Evolutionary conservation across 495 filamentous ascomycete species (phyloP).

Genomic region (Choiromyces venosus): DNA sequence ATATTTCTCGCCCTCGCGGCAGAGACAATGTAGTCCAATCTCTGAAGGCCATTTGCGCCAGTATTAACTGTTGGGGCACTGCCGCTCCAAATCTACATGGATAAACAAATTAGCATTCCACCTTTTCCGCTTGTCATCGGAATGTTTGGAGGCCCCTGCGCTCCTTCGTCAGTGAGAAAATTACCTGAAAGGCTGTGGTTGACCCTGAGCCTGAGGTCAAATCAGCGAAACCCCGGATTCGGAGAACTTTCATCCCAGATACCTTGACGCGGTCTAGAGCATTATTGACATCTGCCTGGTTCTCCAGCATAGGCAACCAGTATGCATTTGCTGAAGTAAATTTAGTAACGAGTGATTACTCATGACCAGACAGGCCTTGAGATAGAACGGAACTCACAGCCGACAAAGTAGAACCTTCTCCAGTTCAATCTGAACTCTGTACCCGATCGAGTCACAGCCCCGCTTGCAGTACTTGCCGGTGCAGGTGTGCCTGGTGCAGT

Average conservation of each 20-base stretch:
- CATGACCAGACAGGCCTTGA: neutral
- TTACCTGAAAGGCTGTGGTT: slow-evolving; percentile 42
- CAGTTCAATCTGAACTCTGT: slow-evolving; percentile 59
- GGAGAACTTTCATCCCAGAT: slow-evolving; percentile 60
- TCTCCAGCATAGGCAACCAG: slow-evolving; percentile 66
- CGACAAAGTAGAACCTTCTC: slow-evolving; percentile 57
- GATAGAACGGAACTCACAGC: slow-evolving; percentile 31
- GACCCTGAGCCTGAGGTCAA: slow-evolving; percentile 48
- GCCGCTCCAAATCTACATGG: slow-evolving; percentile 54
- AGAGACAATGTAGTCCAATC: slow-evolving; percentile 62
- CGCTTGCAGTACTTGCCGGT: slow-evolving; percentile 26
- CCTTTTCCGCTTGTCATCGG: neutral
- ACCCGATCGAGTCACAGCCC: slow-evolving; percentile 50
- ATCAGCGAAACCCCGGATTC: slow-evolving; percentile 70
- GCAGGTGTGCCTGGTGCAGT: neutral
- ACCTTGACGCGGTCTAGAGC: slow-evolving; percentile 50
- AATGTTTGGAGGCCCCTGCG: neutral
- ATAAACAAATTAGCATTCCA: neutral
- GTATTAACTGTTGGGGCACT: slow-evolving; percentile 60
- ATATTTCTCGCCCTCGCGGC: slow-evolving; percentile 54
- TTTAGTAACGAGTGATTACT: neutral
- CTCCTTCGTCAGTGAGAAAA: neutral
- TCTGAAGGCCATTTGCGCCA: slow-evolving; percentile 59
- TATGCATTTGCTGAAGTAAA: slow-evolving; percentile 53
- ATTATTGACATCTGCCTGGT: slow-evolving; percentile 57